A percentile compares a stretch with the other conserved stretches of the same genome.
Evolutionary conservation across 306 rosid species (phyloP).

Genomic region (Benincasa hispida): DNA sequence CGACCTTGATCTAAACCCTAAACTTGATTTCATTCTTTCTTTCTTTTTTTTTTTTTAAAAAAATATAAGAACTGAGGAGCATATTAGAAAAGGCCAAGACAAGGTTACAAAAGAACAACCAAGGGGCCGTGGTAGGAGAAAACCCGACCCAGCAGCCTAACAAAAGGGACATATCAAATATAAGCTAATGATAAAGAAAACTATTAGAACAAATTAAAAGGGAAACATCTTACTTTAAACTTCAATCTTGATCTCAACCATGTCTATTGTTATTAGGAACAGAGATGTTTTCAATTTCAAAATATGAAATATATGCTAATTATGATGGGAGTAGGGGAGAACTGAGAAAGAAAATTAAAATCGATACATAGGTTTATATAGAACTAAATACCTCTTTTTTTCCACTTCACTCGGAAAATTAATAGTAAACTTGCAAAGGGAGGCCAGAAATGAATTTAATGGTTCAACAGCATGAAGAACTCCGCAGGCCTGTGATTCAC

Average conservation of each 20-base stretch:
- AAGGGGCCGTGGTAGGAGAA: too few relatives aligned
- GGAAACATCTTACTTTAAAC: neutral
- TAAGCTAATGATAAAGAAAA: neutral
- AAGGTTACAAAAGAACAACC: too few relatives aligned
- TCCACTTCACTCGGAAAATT: slow-evolving; percentile 80
- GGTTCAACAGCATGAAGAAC: slow-evolving; percentile 93
- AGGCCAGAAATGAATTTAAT: slow-evolving; percentile 85
- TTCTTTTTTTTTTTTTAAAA: too few relatives aligned
- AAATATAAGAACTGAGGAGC: too few relatives aligned
- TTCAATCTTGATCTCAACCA: neutral
- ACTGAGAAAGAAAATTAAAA: too few relatives aligned
- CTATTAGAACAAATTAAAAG: neutral
- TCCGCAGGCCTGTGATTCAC: slow-evolving; percentile 74
- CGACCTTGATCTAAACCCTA: neutral
- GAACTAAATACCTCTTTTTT: slow-evolving; percentile 52
- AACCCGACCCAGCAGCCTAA: too few relatives aligned
- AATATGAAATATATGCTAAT: neutral
- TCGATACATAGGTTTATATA: neutral
- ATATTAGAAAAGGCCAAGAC: too few relatives aligned
- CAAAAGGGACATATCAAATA: neutral
- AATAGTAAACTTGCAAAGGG: slow-evolving; percentile 94
- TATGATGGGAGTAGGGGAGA: neutral
- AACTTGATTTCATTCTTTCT: neutral
- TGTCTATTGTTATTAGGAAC: neutral
- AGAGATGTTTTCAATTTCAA: neutral